Evolutionary conservation across 2,329 filamentous ascomycete species (phyloP), one percentile per base, ranked within the genome.

Genomic region (Cladophialophora psammophila): DNA sequence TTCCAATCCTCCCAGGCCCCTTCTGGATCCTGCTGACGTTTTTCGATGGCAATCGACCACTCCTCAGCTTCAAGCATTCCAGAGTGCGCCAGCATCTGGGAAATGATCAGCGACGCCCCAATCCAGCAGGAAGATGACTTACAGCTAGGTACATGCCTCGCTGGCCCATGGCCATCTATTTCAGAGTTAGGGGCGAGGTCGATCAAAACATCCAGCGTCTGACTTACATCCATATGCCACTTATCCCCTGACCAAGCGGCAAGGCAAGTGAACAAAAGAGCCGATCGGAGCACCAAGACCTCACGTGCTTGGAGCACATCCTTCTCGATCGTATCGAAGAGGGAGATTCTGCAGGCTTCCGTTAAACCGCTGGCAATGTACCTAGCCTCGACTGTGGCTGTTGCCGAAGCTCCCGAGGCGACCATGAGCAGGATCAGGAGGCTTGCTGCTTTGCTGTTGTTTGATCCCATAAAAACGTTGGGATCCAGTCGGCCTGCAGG

Each of bases 241-340:
- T 91, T 91, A 76, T 91, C 89, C 54, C 90, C 90, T 74, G 89
- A 90, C 90, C 90, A 92, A 1, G 88, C 88, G 7, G 88, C 89
- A 32, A 90, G 83, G 1, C 89, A 84, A 1, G 87, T 90, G 75
- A 91, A 91, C 2, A 91, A 83, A 12, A 91, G 79, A 0, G 89
- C 89, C 56, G 88, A 88, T 45, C 88, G 85, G 53, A 91, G 81
- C 0, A 89, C 86, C 2, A 87, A 84, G 0, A 87, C 86, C 73
- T 91, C 88, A 1, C 87, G 85, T 12, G 87, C 86, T 79, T 91
- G 84, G 76, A 89, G 86, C 57, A 91, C 86, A 71, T 91, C 88
- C 75, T 89, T 90, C 78, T 91, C 89, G 60, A 91, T 89, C 5
- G 89, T 84, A 72, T 91, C 89, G 73, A 90, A 91, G 10, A 92